These are phyloP conservation scores for Thermochaetoides dissita DNA, from an alignment of 2,329 filamentous ascomycete genomes.

Conservation along the genomic window DNA sequence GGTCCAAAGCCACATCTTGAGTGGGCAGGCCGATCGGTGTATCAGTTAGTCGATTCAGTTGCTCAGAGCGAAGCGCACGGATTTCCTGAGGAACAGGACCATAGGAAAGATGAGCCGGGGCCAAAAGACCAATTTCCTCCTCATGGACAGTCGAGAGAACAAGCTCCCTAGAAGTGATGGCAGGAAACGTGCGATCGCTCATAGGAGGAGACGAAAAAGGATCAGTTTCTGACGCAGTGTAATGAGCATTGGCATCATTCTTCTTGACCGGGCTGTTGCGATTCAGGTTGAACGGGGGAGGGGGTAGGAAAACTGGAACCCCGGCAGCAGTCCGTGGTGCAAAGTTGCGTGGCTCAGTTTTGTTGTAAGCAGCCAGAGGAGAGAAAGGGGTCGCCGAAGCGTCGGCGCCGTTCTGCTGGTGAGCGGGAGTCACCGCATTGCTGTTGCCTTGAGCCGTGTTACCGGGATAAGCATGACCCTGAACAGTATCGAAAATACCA, in stretches of 20 bases:
- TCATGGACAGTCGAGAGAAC: constrained; percentile 4
- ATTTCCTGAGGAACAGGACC: constrained; percentile 3
- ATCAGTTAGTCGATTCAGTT: constrained; percentile 25
- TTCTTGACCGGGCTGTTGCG: not conserved
- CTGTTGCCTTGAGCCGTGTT: too few relatives aligned
- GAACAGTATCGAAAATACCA: too few relatives aligned
- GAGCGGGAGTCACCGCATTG: too few relatives aligned
- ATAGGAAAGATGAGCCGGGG: not conserved
- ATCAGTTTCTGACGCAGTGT: constrained; percentile 1
- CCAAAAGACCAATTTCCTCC: constrained; percentile 1
- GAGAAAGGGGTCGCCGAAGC: not conserved
- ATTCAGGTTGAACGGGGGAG: constrained; percentile 11
- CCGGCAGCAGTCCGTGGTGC: constrained; percentile 22
- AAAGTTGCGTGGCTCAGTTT: constrained; percentile 30
- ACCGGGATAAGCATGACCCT: too few relatives aligned
- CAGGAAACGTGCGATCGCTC: not conserved
- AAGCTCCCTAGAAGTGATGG: constrained; percentile 1
- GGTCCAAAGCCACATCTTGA: constrained; percentile 22
- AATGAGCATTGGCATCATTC: not conserved
- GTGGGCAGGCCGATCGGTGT: constrained; percentile 22
- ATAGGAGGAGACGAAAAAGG: constrained; percentile 6
- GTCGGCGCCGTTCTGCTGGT: too few relatives aligned
- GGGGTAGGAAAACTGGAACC: constrained; percentile 23
- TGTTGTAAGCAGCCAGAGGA: constrained; percentile 5
- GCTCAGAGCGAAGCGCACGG: constrained; percentile 20